These are phyloP conservation scores for Acrocalymma vagum DNA, from an alignment of 2,329 filamentous ascomycete genomes.

Conservation along the genomic window DNA sequence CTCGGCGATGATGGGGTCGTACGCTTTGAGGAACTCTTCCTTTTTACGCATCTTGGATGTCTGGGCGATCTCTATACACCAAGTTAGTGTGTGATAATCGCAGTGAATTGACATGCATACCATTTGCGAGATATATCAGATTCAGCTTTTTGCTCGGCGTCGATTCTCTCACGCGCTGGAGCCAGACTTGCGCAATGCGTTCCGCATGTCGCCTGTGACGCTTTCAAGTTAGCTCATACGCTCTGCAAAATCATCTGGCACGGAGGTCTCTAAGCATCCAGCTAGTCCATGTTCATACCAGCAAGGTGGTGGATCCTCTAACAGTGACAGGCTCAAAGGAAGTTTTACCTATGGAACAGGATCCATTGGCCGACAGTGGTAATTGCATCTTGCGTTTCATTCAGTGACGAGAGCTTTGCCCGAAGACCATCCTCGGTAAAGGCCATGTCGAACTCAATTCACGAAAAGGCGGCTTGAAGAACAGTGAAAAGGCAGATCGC, in stretches of 20 bases:
- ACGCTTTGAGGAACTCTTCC: slow-evolving; percentile 90
- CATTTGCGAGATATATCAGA: slow-evolving; percentile 93
- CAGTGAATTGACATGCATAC: slow-evolving; percentile 57
- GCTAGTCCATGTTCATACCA: neutral
- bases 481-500: slow-evolving; percentile 20
- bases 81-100: slow-evolving; percentile 13
- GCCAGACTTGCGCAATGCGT: slow-evolving; percentile 89
- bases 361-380: slow-evolving; percentile 98
- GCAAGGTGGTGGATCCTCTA: too few relatives aligned
- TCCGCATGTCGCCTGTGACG: slow-evolving; percentile 82
- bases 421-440: slow-evolving; percentile 96
- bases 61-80: slow-evolving; percentile 81
- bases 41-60: slow-evolving; percentile 94
- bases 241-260: slow-evolving; percentile 1
- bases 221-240: slow-evolving; percentile 24
- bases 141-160: slow-evolving; percentile 86
- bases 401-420: slow-evolving; percentile 92
- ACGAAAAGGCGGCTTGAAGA: slow-evolving; percentile 27
- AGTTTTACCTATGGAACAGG: slow-evolving; percentile 90
- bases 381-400: slow-evolving; percentile 98
- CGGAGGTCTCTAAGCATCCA: neutral
- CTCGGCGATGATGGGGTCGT: slow-evolving; percentile 90
- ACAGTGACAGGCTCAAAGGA: too few relatives aligned
- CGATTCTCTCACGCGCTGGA: slow-evolving; percentile 87
- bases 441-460: slow-evolving; percentile 68